A percentile compares a stretch with the other conserved stretches of the same genome.
Conservation (phyloP, 2,329 filamentous ascomycete genomes). For the Arachnomyces sp. region DNA sequence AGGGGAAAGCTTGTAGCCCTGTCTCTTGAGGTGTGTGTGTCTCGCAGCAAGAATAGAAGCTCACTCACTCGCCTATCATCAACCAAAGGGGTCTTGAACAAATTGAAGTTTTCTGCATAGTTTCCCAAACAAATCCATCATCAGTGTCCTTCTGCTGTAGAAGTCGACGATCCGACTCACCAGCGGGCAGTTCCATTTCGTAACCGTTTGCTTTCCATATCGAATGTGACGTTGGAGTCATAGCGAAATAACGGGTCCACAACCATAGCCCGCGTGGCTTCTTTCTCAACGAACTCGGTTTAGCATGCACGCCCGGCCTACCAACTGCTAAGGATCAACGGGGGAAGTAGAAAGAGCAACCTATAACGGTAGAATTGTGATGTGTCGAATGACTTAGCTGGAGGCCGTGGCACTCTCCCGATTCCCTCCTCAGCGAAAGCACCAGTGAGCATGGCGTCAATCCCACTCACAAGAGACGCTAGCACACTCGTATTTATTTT, state of each 20-base stretch:
- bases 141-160: slow-evolving; percentile 15
- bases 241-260: not conserved
- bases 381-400: slow-evolving; percentile 15
- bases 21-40: not conserved
- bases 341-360: slow-evolving; percentile 5
- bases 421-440: not conserved
- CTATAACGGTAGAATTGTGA: slow-evolving; percentile 8
- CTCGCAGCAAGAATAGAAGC: not conserved
- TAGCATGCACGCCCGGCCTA: slow-evolving; percentile 8
- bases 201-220: not conserved
- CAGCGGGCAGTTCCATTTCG: slow-evolving; percentile 9
- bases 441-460: no score
- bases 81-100: no score
- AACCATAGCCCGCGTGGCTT: not conserved
- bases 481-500: no score
- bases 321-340: slow-evolving; percentile 13
- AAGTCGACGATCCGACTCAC: slow-evolving; percentile 20
- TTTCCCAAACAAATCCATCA: not conserved
- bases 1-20: no score
- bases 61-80: no score
- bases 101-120: no score
- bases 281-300: not conserved
- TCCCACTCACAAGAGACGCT: no score
- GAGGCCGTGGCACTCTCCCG: slow-evolving; percentile 7
- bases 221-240: not conserved